These are phyloP conservation scores for Boletus speciosus DNA, from an alignment of 768 basidiomycete species.

Conservation along the genomic window DNA sequence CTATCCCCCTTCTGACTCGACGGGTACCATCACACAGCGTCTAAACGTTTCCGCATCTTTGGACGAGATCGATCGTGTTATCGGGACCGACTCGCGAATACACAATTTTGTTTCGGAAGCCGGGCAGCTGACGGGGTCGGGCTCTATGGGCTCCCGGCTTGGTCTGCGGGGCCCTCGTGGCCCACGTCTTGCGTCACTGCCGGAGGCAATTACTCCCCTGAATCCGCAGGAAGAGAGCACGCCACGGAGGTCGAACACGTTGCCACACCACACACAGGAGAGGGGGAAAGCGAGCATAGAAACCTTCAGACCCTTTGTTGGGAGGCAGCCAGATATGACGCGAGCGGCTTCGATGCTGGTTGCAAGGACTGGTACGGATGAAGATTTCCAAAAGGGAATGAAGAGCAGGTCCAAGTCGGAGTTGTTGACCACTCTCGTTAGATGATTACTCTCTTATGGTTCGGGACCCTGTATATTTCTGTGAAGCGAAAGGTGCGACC, in stretches of 20 bases:
- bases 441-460: neutral
- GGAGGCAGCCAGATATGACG: slow-evolving; percentile 17
- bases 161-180: slow-evolving; percentile 21
- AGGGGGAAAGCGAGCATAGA: slow-evolving; percentile 30
- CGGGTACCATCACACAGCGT: slow-evolving; percentile 19
- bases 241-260: slow-evolving; percentile 29
- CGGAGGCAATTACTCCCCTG: slow-evolving; percentile 8
- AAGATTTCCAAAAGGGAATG: neutral
- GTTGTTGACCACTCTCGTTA: slow-evolving; percentile 2
- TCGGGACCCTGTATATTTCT: neutral
- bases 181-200: slow-evolving; percentile 16
- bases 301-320: slow-evolving; percentile 24
- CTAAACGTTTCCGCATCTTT: slow-evolving; percentile 16
- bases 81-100: slow-evolving; percentile 22
- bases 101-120: slow-evolving; percentile 25
- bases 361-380: slow-evolving; percentile 7
- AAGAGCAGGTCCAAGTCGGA: slow-evolving; percentile 22
- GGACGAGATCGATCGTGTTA: slow-evolving; percentile 28
- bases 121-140: slow-evolving; percentile 11
- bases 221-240: slow-evolving; percentile 21
- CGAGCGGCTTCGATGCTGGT: slow-evolving; percentile 17
- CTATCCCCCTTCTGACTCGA: slow-evolving; percentile 28
- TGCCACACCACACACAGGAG: slow-evolving; percentile 43
- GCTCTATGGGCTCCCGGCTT: slow-evolving; percentile 15
- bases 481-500: neutral